These are phyloP conservation scores for Beauveria pseudobassiana DNA, from an alignment of 2,329 filamentous ascomycete genomes.

Conservation along the genomic window DNA sequence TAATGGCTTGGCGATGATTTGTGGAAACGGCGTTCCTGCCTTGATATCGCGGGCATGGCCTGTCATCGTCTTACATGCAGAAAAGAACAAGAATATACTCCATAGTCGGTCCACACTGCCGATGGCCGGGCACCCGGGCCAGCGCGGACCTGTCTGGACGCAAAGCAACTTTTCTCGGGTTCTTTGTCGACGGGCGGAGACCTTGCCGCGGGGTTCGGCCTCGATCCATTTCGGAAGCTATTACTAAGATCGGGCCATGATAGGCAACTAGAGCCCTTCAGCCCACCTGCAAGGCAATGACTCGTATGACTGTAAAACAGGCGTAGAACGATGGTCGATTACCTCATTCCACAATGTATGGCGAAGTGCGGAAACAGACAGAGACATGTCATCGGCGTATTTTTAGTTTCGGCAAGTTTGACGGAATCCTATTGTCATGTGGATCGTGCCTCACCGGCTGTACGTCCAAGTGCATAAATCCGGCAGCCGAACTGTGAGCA, in stretches of 20 bases:
- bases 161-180: too few species aligned
- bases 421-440: background rate
- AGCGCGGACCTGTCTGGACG: background rate
- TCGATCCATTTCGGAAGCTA: background rate
- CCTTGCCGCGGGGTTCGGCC: background rate
- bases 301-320: background rate
- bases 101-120: background rate
- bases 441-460: background rate
- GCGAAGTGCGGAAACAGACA: background rate
- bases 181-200: too few species aligned
- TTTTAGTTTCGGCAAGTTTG: background rate
- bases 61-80: background rate
- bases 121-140: background rate
- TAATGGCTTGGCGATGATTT: background rate
- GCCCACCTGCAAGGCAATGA: background rate
- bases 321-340: background rate
- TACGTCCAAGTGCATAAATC: background rate
- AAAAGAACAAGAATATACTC: background rate
- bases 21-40: background rate
- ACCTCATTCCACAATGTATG: background rate
- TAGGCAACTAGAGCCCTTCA: background rate
- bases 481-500: background rate
- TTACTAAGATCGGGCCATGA: slow-evolving; percentile 1
- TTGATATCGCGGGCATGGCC: background rate
- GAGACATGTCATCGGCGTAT: background rate